Evolutionary conservation across 176 grass and related monocot genomes (phyloP), one percentile per base, ranked within the genome.

Genomic region (Tillandsia fasciculata): DNA sequence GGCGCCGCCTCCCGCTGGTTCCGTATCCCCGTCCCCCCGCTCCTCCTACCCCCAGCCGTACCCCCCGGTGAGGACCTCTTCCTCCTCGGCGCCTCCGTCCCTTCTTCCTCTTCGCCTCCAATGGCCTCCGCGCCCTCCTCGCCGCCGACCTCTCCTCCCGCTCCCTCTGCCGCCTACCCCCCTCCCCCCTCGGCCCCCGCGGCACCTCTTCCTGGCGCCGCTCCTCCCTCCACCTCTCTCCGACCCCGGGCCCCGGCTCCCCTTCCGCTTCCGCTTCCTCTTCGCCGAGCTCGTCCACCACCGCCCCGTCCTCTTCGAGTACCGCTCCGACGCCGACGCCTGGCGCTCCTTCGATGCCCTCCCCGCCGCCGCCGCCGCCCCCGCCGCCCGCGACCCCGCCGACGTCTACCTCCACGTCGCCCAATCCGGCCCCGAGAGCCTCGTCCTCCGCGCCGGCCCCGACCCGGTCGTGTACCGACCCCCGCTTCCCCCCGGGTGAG

Each of bases 191-290:
- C 74, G 94, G 94, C 2, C 94, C 87, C 0, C 89, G 94, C 42
- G 94, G 94, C 64, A 97, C 94, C 23, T 85, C 89, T 33, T 90
- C 94, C 13, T 97, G 94, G 94, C 86, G 94, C 29, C 86, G 94
- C 23, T 87, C 91, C 52, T 83, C 86, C 2, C 74, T 99, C 74
- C 92, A 99, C 72, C 86, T 93, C 71, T 82, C 10, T 77, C 89
- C 67, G 94, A 99, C 58, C 83, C 70, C 77, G 82, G 84, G n/a
- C n/a, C n/a, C n/a, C 0, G 33, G 33, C 29, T n/a, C n/a, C 72
- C 61, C 26, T 90, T 99, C 79, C 81, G 65, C 26, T 99, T 99
- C 79, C 81, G 89, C 71, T 99, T 99, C 67, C 80, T 93, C 27
- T 99, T 99, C n/a, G 89, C 87, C 0, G 94, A 99, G 82, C 65